Percentiles rank a stretch among this genome's conserved stretches.
phyloP scores from a whole-genome alignment of 2,329 filamentous ascomycete species.

The Clathrospora elynae region DNA sequence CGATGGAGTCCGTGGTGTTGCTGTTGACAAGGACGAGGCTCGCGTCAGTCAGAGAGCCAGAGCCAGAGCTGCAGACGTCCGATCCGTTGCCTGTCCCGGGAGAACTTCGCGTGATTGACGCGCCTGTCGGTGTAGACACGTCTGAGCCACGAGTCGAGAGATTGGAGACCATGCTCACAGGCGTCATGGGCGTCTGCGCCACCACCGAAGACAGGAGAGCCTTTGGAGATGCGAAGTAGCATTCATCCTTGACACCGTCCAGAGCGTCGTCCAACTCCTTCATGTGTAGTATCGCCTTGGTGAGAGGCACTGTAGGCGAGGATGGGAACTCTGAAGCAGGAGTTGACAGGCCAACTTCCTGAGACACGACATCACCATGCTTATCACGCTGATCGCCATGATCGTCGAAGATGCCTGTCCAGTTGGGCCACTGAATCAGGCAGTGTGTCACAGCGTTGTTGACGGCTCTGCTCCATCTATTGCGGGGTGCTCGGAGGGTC shows the following conservation, averaged over 20 bases:
- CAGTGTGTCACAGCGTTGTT: conserved; percentile 28
- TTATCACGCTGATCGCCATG: conserved; percentile 26
- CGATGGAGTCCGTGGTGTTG: conserved; percentile 41
- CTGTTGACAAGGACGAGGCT: conserved; percentile 86
- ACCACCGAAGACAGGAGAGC: background rate
- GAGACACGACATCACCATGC: conserved; percentile 19
- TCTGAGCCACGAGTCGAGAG: conserved; percentile 21
- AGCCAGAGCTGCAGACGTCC: conserved; percentile 71
- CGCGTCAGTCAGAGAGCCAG: conserved; percentile 92
- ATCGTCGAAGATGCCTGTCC: conserved; percentile 32
- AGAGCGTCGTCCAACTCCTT: conserved; percentile 13
- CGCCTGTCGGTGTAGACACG: conserved; percentile 6
- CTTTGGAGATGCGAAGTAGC: background rate
- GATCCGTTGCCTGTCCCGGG: too few relatives aligned
- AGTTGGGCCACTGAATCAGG: conserved; percentile 34
- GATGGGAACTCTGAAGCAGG: conserved; percentile 6
- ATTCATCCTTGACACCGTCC: background rate
- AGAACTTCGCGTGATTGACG: conserved; percentile 43
- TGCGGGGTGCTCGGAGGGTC: conserved; percentile 15
- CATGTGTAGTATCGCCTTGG: conserved; percentile 10
- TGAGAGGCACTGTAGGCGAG: conserved; percentile 8
- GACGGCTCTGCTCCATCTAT: conserved; percentile 23
- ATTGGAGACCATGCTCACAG: conserved; percentile 10
- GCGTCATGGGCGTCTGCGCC: background rate
- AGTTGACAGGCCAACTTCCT: conserved; percentile 18